These are phyloP conservation scores for Nowakowskiella sp. DNA, from an alignment of 192 early-diverging fungal species.

Conservation along the genomic window DNA sequence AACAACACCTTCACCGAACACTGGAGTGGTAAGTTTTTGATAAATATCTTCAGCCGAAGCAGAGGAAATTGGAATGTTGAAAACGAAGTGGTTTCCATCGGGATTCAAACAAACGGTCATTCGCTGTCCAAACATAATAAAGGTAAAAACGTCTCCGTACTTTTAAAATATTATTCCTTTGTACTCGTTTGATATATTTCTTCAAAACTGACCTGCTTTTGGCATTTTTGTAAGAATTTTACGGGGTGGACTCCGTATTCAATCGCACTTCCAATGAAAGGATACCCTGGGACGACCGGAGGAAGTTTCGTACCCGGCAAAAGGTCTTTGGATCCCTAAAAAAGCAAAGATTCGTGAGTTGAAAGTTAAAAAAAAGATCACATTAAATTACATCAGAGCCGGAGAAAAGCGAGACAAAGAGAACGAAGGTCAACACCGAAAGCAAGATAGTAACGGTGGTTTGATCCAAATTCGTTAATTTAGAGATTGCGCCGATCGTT, in stretches of 20 bases:
- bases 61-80: constrained; percentile 80
- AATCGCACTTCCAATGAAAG: constrained; percentile 82
- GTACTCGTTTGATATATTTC: background rate
- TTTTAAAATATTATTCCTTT: background rate
- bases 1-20: constrained; percentile 92
- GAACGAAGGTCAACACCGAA: background rate
- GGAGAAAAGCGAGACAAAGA: background rate
- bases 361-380: too few relatives aligned
- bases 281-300: constrained; percentile 54
- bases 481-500: too few relatives aligned
- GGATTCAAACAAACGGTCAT: constrained; percentile 83
- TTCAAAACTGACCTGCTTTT: constrained; percentile 33
- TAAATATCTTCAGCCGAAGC: constrained; percentile 92
- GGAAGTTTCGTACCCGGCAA: constrained; percentile 15
- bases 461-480: background rate
- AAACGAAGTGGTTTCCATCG: constrained; percentile 94
- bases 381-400: background rate
- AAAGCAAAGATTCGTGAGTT: too few relatives aligned
- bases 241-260: constrained; percentile 84
- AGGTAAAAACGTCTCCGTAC: constrained; percentile 89
- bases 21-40: constrained; percentile 82
- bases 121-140: constrained; percentile 81
- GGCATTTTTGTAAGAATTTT: constrained; percentile 75
- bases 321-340: constrained; percentile 2
- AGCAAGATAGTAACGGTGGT: background rate